These are phyloP conservation scores for Pythium periplocum DNA, from an alignment of 352 stramenopile genomes.

Conservation along the genomic window DNA sequence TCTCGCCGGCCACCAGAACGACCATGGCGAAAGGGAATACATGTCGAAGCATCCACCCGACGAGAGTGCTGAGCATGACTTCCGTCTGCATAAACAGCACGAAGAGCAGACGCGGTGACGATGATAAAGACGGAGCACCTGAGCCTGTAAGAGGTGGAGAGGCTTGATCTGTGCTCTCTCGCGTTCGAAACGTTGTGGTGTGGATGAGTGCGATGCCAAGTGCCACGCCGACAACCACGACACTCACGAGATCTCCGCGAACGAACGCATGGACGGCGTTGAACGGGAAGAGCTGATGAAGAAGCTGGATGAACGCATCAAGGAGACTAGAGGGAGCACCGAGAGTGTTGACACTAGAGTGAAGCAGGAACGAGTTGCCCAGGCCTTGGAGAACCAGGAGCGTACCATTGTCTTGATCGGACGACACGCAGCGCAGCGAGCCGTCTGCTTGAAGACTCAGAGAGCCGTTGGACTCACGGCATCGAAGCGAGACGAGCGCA, in stretches of 20 bases:
- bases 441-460: slow-evolving; percentile 26
- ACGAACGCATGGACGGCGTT: slow-evolving; percentile 13
- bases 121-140: too few species aligned
- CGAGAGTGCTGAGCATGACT: slow-evolving; percentile 29
- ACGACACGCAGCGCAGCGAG: slow-evolving; percentile 13
- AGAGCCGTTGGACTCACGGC: slow-evolving; percentile 1
- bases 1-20: slow-evolving; percentile 34
- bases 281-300: slow-evolving; percentile 17
- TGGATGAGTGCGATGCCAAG: slow-evolving; percentile 20
- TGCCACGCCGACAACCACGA: slow-evolving; percentile 16
- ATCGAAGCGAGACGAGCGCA: slow-evolving; percentile 12
- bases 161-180: slow-evolving; percentile 5
- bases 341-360: too few species aligned
- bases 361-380: slow-evolving; percentile 21
- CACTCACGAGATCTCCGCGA: slow-evolving; percentile 13
- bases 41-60: slow-evolving; percentile 27
- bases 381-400: slow-evolving; percentile 44
- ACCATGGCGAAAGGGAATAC: slow-evolving; percentile 34
- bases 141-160: too few species aligned
- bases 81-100: slow-evolving; percentile 41
- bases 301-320: slow-evolving; percentile 2
- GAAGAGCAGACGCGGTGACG: slow-evolving; percentile 33
- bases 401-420: slow-evolving; percentile 26
- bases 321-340: slow-evolving; percentile 1
- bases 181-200: slow-evolving; percentile 11